Evolutionary conservation across 257 asterid species (phyloP).

Genomic region (Thymus quinquecostatus): DNA sequence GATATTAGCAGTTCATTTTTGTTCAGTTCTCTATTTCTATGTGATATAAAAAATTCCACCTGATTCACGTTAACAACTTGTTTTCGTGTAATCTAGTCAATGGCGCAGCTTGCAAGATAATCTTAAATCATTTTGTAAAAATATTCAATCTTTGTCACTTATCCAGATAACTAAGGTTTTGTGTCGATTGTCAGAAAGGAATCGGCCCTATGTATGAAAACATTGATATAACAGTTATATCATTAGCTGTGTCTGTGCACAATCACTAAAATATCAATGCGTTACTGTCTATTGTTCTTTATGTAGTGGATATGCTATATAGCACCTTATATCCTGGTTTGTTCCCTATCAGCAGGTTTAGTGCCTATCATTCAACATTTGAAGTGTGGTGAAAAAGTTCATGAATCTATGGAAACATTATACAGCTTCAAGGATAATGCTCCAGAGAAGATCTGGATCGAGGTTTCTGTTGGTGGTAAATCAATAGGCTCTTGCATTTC

Average conservation of each 20-base stretch:
- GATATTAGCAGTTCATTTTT: constrained; percentile 7
- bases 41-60: background rate
- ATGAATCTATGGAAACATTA: constrained; percentile 66
- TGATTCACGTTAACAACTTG: constrained; percentile 2
- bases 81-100: background rate
- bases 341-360: constrained; percentile 58
- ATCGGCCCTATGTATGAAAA: constrained; percentile 5
- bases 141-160: background rate
- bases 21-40: background rate
- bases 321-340: constrained; percentile 31
- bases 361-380: constrained; percentile 83
- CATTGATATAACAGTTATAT: background rate
- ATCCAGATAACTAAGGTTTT: background rate
- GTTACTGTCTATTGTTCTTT: constrained; percentile 10
- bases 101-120: background rate
- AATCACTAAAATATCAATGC: constrained; percentile 4
- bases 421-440: constrained; percentile 41
- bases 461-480: constrained; percentile 72
- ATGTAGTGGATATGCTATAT: constrained; percentile 11
- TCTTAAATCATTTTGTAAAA: background rate
- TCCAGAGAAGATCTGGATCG: constrained; percentile 50
- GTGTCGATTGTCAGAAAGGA: constrained; percentile 6
- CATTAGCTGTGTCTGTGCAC: background rate
- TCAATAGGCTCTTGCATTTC: constrained; percentile 24
- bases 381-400: constrained; percentile 51